Base-by-base conservation (phyloP, 805 yeast species). In the Teunomyces funiuensis region DNA sequence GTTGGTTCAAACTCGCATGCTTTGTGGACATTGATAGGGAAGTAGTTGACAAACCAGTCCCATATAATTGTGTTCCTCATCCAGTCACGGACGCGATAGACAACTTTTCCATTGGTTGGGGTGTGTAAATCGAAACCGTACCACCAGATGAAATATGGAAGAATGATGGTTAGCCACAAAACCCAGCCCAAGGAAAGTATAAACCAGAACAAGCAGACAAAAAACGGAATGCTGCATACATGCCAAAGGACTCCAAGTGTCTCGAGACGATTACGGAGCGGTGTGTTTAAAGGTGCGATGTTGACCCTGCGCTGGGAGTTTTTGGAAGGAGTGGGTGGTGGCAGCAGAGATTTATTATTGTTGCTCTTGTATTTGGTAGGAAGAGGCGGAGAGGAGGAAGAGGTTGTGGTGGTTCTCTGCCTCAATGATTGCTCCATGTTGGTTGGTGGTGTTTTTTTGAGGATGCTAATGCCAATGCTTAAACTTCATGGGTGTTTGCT, bases 221-320 rank as follows among this genome's bases (percentile, higher is more conserved):
- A 72, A 1, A 75, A 57, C 1, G 95, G 84, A 22, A 87, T 80
- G 4, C 86, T 74, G 13, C 87, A 71, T 2, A 84, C 76, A 61
- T 88, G 96, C 78, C 88, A 76, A 2, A 86, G 71, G 10, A 88
- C 77, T 1, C 80, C 80, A 3, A 83, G 53, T 0, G 91, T 87
- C 50, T 88, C 83, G 13, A 80, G 53, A 37, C 95, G 64, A 46
- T 83, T 69, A 19, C 62, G 54, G 39, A 76, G 50, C 1, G 91
- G 87, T 2, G 82, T 76, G 13, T 60, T 65, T 39, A 72, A 63
- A 5, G 83, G 87, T 3, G 85, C 85, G 53, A 77, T 64, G 47
- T 71, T 55, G 33, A 70, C 44, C 10, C 34, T 7, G 6, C 18
- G 34, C 16, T 13, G 15, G 10, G 16, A 6, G 15, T 28, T 10